Conservation (phyloP, 192 early-diverging fungal genomes). For the Thamnidium elegans region DNA sequence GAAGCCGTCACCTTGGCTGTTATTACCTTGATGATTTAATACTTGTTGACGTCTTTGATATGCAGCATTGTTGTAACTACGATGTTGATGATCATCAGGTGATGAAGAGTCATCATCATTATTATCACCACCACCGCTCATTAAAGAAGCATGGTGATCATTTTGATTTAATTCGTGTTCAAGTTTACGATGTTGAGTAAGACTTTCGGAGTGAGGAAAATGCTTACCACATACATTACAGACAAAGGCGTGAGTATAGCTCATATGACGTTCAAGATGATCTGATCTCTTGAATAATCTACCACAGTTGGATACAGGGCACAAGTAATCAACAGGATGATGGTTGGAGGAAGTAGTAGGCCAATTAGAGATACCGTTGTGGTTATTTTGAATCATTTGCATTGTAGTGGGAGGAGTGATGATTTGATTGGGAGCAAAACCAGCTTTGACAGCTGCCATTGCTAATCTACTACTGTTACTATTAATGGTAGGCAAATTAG, state of each 20-base stretch:
- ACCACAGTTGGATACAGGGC: slow-evolving; percentile 7
- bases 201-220: slow-evolving; percentile 13
- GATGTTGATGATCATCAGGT: not conserved
- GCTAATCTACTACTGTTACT: slow-evolving; percentile 22
- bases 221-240: slow-evolving; percentile 15
- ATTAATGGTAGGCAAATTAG: not conserved
- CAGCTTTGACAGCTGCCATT: slow-evolving; percentile 24
- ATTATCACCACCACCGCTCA: not conserved
- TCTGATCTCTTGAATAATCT: slow-evolving; percentile 6
- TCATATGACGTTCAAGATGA: slow-evolving; percentile 7
- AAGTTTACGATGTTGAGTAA: slow-evolving; percentile 14
- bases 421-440: slow-evolving; percentile 13
- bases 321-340: not conserved
- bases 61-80: not conserved
- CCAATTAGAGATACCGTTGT: not conserved
- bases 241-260: not conserved
- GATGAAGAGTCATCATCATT: not conserved
- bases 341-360: not conserved
- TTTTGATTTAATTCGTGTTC: not conserved
- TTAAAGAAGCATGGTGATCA: not conserved
- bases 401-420: not conserved
- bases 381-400: not conserved
- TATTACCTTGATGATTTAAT: not conserved
- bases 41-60: not conserved
- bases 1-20: not conserved